A percentile compares a stretch with the other conserved stretches of the same genome.
Conservation (phyloP, 2,329 filamentous ascomycete genomes). For the Penicillium freii region DNA sequence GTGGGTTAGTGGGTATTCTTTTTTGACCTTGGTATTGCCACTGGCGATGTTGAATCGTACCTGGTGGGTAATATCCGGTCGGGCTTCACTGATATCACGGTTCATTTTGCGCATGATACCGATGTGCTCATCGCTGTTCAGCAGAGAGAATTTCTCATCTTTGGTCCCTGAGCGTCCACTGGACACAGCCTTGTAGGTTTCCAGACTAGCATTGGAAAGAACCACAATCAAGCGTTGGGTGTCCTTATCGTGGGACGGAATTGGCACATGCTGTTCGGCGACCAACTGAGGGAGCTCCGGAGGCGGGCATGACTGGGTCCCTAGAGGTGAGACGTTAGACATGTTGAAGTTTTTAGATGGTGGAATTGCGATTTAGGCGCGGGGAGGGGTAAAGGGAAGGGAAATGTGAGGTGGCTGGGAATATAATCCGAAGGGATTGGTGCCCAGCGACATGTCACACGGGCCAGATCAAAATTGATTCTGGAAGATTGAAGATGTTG, state of each 20-base stretch:
- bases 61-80: conserved; percentile 98
- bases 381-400: conserved; percentile 1
- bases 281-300: conserved; percentile 87
- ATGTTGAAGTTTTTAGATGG: conserved; percentile 11
- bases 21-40: not conserved
- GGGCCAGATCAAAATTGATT: not conserved
- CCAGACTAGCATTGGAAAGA: conserved; percentile 92
- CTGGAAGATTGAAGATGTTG: not conserved
- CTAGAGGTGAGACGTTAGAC: conserved; percentile 48
- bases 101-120: conserved; percentile 99
- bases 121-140: conserved; percentile 99
- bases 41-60: conserved; percentile 52
- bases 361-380: not conserved
- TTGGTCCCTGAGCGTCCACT: conserved; percentile 62
- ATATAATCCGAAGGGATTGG: not conserved
- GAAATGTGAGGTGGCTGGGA: not conserved
- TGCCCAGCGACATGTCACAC: not conserved
- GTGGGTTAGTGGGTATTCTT: conserved; percentile 7
- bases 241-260: conserved; percentile 82
- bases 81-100: conserved; percentile 93
- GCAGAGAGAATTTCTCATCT: conserved; percentile 93
- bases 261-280: conserved; percentile 85
- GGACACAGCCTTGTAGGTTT: conserved; percentile 91
- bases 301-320: conserved; percentile 92
- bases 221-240: conserved; percentile 91